phyloP scores from a whole-genome alignment of 2,329 filamentous ascomycete genomes.

The Fusarium sp. region DNA sequence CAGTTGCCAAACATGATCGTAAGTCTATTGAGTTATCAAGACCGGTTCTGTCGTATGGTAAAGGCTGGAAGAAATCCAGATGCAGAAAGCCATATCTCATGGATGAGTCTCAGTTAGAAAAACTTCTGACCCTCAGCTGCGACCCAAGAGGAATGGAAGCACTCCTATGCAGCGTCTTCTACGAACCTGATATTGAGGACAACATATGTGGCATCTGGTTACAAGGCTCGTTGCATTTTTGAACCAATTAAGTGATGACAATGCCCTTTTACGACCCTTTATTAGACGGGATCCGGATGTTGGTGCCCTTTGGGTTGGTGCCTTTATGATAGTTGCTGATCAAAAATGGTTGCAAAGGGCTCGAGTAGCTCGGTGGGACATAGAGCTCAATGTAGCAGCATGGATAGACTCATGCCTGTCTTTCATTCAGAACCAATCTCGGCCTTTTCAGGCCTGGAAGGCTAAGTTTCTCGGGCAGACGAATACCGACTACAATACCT shows the following conservation, averaged over 20 bases:
- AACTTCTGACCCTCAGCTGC: not conserved
- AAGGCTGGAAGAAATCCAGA: fast-evolving
- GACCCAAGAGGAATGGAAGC: not conserved
- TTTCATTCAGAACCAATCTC: not conserved
- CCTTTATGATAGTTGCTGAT: not conserved
- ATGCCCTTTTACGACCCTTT: no score
- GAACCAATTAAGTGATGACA: not conserved
- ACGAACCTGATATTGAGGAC: not conserved
- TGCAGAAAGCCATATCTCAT: not conserved
- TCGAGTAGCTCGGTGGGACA: not conserved
- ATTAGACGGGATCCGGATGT: not conserved
- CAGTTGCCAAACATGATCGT: not conserved
- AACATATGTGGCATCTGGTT: not conserved
- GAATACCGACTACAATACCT: not conserved
- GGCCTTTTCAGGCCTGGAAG: not conserved
- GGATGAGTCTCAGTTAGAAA: not conserved
- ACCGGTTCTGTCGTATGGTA: no score
- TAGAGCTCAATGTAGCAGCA: not conserved
- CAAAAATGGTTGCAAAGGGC: not conserved
- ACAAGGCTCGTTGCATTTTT: not conserved
- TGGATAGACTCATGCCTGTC: not conserved
- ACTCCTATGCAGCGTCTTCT: not conserved
- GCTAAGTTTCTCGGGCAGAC: not conserved
- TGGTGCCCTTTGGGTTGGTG: not conserved
- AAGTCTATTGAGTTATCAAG: not conserved